A percentile compares a stretch with the other conserved stretches of the same genome.
Evolutionary conservation across 2,329 filamentous ascomycete species (phyloP).

Genomic region (Metarhizium anisopliae): DNA sequence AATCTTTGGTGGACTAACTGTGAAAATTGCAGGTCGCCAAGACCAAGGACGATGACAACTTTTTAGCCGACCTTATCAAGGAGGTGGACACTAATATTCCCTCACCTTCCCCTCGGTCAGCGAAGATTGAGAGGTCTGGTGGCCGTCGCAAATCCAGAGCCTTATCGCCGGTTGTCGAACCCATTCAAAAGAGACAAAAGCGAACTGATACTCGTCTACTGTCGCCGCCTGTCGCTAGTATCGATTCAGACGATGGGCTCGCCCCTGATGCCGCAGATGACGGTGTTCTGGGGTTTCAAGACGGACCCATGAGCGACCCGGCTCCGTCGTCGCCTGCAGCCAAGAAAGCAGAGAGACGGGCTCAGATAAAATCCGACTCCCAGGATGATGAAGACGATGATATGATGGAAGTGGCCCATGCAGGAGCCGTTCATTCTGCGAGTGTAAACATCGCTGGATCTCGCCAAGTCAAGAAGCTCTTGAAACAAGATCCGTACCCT

Average conservation of each 20-base stretch:
- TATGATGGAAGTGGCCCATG: slow-evolving; percentile 79
- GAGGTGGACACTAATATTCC: slow-evolving; percentile 75
- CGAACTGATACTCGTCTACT: slow-evolving; percentile 38
- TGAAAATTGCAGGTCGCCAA: slow-evolving; percentile 49
- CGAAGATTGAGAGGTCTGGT: slow-evolving; percentile 60
- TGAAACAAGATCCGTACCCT: slow-evolving; percentile 58
- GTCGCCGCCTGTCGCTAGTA: slow-evolving; percentile 30
- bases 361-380: slow-evolving; percentile 37
- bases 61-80: slow-evolving; percentile 73
- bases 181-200: slow-evolving; percentile 47
- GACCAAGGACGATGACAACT: slow-evolving; percentile 81
- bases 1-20: slow-evolving; percentile 1
- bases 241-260: slow-evolving; percentile 49
- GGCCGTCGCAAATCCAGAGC: slow-evolving; percentile 72
- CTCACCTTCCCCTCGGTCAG: slow-evolving; percentile 42
- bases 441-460: slow-evolving; percentile 82
- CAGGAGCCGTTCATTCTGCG: slow-evolving; percentile 55
- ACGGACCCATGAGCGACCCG: slow-evolving; percentile 75
- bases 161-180: slow-evolving; percentile 62
- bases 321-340: slow-evolving; percentile 79
- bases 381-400: slow-evolving; percentile 68
- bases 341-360: slow-evolving; percentile 68
- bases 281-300: slow-evolving; percentile 33
- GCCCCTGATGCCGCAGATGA: slow-evolving; percentile 57
- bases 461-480: slow-evolving; percentile 60